Evolutionary conservation across 192 early-diverging fungal genomes (phyloP), one percentile per base, ranked within the genome.

Genomic region (Polychytrium aggregatum): DNA sequence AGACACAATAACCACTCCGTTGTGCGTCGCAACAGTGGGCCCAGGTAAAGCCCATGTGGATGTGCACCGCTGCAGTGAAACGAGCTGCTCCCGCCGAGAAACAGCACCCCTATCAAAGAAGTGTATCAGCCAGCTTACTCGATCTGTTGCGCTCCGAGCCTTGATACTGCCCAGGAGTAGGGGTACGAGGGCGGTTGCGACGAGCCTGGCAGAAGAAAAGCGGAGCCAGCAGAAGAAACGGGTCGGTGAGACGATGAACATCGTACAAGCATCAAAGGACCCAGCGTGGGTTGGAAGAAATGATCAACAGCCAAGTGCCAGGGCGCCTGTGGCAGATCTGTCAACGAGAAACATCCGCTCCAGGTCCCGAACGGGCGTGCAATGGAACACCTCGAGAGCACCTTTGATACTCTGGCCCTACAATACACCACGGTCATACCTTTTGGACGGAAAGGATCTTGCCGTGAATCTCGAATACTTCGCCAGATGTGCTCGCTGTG

Each of bases 81-180:
- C n/a, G 24, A 9, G 24, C 39, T 16, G 9, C 35, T 27, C 18
- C 29, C 29, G 46, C 35, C 17, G 39, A 20, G 16, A 25, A 18
- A 49, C 9, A 38, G 48, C 6, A 46, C 13, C 7, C 33, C 14
- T 43, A 25, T 25, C 10, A 18, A 52, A 52, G 16, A 24, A 6
- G 20, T 9, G 20, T 21, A 18, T 50, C 11, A 43, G 40, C 9
- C 37, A 6, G 21, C 10, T 18, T 25, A 47, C 52, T 63, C 45
- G 68, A 59, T 42, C 81, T 59, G 46, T 82, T 83, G 40, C 82
- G 82, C n/a, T n/a, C n/a, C 31, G 84, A 82, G 20, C 85, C 85
- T 57, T 74, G 72, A 66, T 88, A 88, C 21, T 72, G 74, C 14
- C 85, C 85, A 39, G 85, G 85, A 38, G 85, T 88, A 27, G 85